Evolutionary conservation across 306 rosid genomes (phyloP), one percentile per base, ranked within the genome.

Genomic region (Cucumis melo): DNA sequence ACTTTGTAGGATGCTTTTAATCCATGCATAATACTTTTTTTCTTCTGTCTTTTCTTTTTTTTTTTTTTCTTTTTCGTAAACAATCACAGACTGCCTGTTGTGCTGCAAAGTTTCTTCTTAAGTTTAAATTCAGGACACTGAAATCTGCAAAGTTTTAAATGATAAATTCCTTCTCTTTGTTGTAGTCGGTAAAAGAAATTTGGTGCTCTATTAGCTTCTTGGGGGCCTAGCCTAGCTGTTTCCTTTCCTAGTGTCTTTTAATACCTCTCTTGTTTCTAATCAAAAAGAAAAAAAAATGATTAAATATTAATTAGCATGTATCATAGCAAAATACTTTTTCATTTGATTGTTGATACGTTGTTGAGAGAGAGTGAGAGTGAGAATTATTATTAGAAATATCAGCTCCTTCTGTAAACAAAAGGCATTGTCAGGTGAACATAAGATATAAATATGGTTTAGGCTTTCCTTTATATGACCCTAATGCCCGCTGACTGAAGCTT

Each of bases 401-500:
- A 24, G 59, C 42, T 9, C 59, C 38, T 71, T 71, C 24, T 48
- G 32, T 27, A 15, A 24, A 71, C 8, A 32, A 4, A 71, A 48
- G 42, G 59, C 42, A 27, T 16, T 27, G 27, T 46, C 59, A 24
- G 24, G 59, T 12, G 15, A 19, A 65, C 29, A 65, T 9, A 48
- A 15, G 23, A 24, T 19, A 8, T 5, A 9, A 16, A n/a, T 62
- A 64, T 36, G 11, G 23, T 64, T 36, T 71, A 16, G 58, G 53
- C 9, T 48, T 48, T 44, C 23, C 42, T 24, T 48, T 41, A n/a
- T 39, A 20, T 34, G n/a, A 20, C 6, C 60, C 63, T 72, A 9
- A 54, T 39, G 61, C 76, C 73, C 78, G 80, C 77, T 84, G 80
- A 84, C 62, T 64, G 64, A 83, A 46, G 46, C 62, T 70, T 76